Base-by-base conservation (phyloP, 495 filamentous ascomycete species). In the Pseudomonodictys pantanalensis region DNA sequence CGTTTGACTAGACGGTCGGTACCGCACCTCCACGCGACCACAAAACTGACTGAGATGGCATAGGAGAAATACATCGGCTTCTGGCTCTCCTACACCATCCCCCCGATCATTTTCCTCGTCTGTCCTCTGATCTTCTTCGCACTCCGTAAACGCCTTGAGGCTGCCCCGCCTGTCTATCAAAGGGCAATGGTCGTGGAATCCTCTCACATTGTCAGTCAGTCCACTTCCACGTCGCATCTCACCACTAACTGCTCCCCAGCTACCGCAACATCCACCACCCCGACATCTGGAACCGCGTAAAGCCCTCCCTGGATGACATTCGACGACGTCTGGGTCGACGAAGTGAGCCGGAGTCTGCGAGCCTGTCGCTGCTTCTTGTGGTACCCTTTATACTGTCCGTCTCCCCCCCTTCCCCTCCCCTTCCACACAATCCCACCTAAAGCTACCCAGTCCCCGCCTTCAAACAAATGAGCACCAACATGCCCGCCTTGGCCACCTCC, bases 11-110 rank as follows among this genome's bases (percentile, higher is more conserved):
- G 32, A 35, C 15, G n/a, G n/a, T n/a, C n/a, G n/a, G n/a, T n/a
- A n/a, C n/a, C n/a, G n/a, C n/a, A n/a, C n/a, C n/a, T n/a, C n/a
- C 32, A 35, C 32, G 32, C 8, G 8, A 8, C 32, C 15, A 7
- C 15, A 35, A 35, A 35, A 15, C 32, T 35, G 7, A 15, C 15
- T 35, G 32, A 8, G 20, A 41, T 41, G 38, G 15, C 20, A 15
- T 15, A 5, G 12, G 86, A 87, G 73, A 81, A 85, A 58, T 87
- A 87, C 50, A 82, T 90, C 47, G 87, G 87, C 17, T 91, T 89
- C 74, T 91, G 83, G 79, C 77, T 89, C n/a, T 76, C 85, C 0
- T 90, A 71, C 63, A 68, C 38, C 8, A 18, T 56, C 15, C 39
- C 56, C 26, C 28, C 49, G 3, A 32, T 60, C 6, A 26, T 32